Conservation (phyloP, 2,329 filamentous ascomycete genomes). For the Neurospora sp. region DNA sequence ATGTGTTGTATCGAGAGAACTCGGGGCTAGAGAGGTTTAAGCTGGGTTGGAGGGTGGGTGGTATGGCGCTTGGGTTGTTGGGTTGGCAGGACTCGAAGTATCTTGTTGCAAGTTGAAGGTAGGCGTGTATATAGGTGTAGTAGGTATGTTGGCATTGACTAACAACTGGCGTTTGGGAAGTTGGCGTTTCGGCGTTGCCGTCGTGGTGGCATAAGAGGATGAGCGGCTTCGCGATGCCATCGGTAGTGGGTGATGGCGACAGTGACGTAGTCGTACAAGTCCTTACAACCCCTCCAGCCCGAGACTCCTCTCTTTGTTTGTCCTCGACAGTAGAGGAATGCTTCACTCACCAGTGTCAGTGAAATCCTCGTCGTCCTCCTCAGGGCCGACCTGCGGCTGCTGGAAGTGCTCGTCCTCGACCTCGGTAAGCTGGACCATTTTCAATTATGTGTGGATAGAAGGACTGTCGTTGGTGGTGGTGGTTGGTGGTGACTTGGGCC, state of each 20-base stretch:
- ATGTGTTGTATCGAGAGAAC: background rate
- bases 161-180: background rate
- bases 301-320: background rate
- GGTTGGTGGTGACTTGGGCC: background rate
- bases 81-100: background rate
- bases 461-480: background rate
- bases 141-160: background rate
- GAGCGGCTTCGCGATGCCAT: background rate
- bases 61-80: background rate
- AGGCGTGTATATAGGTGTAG: background rate
- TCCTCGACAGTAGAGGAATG: constrained; percentile 17
- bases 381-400: constrained; percentile 55
- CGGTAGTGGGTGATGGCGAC: background rate
- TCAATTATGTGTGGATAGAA: constrained; percentile 21
- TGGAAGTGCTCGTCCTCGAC: constrained; percentile 94
- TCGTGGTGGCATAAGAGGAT: background rate
- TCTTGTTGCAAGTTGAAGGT: background rate
- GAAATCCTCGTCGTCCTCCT: constrained; percentile 82
- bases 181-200: background rate
- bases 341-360: constrained; percentile 69
- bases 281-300: background rate
- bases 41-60: background rate
- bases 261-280: background rate
- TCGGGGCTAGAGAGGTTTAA: background rate
- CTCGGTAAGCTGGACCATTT: constrained; percentile 94